phyloP scores from a whole-genome alignment of 2,329 filamentous ascomycete species.

The Ceratocystis ficicola region DNA sequence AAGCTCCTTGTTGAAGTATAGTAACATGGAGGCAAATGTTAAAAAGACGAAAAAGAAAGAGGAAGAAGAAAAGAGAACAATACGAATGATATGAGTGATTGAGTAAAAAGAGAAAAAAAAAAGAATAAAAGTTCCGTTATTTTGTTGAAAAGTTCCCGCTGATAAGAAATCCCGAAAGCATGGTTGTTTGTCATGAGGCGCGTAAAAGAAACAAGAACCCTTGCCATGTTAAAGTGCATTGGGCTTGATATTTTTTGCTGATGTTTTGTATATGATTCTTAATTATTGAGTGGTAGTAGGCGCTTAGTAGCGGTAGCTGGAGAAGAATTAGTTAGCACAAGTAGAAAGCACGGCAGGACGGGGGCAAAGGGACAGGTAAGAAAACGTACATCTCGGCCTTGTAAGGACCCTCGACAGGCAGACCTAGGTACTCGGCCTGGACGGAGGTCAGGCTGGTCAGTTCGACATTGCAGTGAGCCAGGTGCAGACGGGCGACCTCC shows the following conservation, averaged over 20 bases:
- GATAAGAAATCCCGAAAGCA: constrained; percentile 23
- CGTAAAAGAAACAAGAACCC: constrained; percentile 20
- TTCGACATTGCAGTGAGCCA: constrained; percentile 88
- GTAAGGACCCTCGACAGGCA: constrained; percentile 79
- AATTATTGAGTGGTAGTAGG: constrained; percentile 24
- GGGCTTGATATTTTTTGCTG: constrained; percentile 23
- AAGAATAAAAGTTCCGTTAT: constrained; percentile 20
- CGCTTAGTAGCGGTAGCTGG: constrained; percentile 37
- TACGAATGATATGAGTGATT: too few relatives aligned
- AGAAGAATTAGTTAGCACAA: constrained; percentile 23
- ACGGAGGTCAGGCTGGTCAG: constrained; percentile 71
- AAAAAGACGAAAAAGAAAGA: constrained; percentile 25
- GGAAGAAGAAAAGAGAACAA: constrained; percentile 22
- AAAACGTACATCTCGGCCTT: constrained; percentile 76
- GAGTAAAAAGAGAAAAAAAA: constrained; percentile 13
- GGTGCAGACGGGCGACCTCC: constrained; percentile 90
- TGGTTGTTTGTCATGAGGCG: constrained; percentile 21
- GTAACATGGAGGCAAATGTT: constrained; percentile 14
- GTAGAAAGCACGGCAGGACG: neutral
- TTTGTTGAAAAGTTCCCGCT: constrained; percentile 23
- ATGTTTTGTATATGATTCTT: constrained; percentile 24
- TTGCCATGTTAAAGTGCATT: constrained; percentile 22
- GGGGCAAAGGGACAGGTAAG: neutral
- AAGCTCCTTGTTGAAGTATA: constrained; percentile 18
- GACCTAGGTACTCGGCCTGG: constrained; percentile 90